Base-by-base conservation (phyloP, 306 rosid species). In the Dicorynia guianensis region DNA sequence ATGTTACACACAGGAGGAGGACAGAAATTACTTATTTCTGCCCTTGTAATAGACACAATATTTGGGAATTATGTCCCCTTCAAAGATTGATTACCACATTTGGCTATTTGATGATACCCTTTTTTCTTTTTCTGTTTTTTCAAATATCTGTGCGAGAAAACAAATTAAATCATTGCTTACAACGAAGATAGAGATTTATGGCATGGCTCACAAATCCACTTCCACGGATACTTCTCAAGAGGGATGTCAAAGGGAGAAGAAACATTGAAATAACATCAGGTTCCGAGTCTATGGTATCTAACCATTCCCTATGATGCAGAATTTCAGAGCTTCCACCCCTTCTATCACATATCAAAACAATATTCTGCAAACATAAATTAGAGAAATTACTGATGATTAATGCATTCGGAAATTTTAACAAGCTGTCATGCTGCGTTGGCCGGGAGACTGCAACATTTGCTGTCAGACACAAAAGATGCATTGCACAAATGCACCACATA, bases 161-260 rank as follows among this genome's bases (percentile, higher is more conserved):
- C 38, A 74, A 58, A 65, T 38, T 36, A 44, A 47, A 25, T 69
- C 64, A 38, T 34, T 50, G 57, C 86, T 82, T 74, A 82, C 98
- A 90, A 74, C 91, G 87, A 75, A 93, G 85, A 81, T 93, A 93
- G 61, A 90, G 95, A 80, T 90, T 90, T 69, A 93, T 89, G 79
- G 98, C 98, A 70, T 93, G 98, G 89, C 88, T 85, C 86, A 89
- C 79, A 71, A 83, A 89, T 80, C 97, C 98, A 77, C 90, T 85
- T 75, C 86, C 98, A 0, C 76, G 93, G 63, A 87, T 89, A 59
- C 93, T 89, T 75, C 79, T 84, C 81, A 93, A 80, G 55, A 93
- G 83, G 78, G 95, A 87, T 62, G 95, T 86, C 65, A 90, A 75
- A 38, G 98, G 97, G 69, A 93, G 85, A 75, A 93, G 86, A 72